Base-by-base conservation (phyloP, 176 grass and related monocot species). In the Oryza glumipatula region DNA sequence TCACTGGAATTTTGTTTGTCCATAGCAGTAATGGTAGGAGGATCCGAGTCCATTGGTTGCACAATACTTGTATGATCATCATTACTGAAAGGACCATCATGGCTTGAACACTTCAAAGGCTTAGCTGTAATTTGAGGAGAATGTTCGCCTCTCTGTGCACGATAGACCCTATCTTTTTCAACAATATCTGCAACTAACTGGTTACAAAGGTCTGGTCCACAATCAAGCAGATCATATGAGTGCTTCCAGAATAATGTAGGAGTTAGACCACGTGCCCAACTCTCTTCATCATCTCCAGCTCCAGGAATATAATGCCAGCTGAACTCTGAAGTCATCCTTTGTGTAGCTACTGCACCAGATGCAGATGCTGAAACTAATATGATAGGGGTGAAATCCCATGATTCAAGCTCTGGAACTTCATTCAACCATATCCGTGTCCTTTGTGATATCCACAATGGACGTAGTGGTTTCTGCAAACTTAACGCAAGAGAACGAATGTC, bases 281-380 rank as follows among this genome's bases (percentile, higher is more conserved):
- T 98, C 77, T 98, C 96, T 87, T 98, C 96, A 78, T 98, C 96
- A 67, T 98, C 96, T 85, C 93, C 93, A 26, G 96, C 93, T 52
- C 93, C 96, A n/a, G 93, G 89, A 92, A 98, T 95, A 80, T 95
- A 98, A 39, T 84, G 82, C 88, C 93, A 98, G 38, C 93, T 95
- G 78, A 92, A 98, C 68, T 95, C 89, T 68, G 93, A 91, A 35
- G 81, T 84, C 60, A 81, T 80, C 51, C 85, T 89, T 73, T 87
- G 80, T 51, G 89, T 86, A 78, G 87, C 60, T 64, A 92, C 68
- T 46, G 72, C 15, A 76, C 81, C 79, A 84, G 86, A 85, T 68
- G 88, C 82, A 15, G 96, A 98, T 83, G 93, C 82, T 12, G 93
- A 95, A 79, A 98, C 66, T 58, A 98, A 74, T 69, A 98, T 95